Conservation (phyloP, 331 rosid species). For the Acacia concinna region DNA sequence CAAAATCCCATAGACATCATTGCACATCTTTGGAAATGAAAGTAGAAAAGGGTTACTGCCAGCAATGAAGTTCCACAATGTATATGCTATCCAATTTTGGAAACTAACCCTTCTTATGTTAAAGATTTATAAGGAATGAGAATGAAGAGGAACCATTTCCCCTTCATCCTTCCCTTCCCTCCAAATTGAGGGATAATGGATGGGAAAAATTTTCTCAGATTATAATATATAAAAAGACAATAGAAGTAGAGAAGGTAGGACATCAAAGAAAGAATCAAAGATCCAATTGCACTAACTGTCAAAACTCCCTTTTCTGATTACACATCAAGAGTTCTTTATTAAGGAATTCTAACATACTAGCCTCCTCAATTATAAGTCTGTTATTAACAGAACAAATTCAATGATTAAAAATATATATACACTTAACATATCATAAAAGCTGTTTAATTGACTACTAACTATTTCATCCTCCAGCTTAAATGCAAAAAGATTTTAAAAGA, state of each 20-base stretch:
- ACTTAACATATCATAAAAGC: background rate
- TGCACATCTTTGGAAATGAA: conserved; percentile 65
- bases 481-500: background rate
- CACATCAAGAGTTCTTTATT: background rate
- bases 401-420: background rate
- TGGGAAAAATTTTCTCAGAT: background rate
- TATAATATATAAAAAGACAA: background rate
- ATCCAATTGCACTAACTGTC: background rate
- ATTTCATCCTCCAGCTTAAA: background rate
- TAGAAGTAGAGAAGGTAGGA: background rate
- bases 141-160: background rate
- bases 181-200: background rate
- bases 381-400: background rate
- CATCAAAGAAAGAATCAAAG: background rate
- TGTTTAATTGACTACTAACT: background rate
- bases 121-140: background rate
- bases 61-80: background rate
- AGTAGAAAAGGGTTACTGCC: conserved; percentile 25
- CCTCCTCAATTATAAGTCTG: background rate
- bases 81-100: background rate
- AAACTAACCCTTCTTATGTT: background rate
- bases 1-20: conserved; percentile 62
- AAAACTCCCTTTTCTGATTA: background rate
- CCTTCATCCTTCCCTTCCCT: background rate
- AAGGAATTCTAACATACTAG: background rate